Percentiles rank a stretch among this genome's conserved stretches.
Conservation (phyloP, 169 alveolate genomes). For the Plasmodium coatneyi region DNA sequence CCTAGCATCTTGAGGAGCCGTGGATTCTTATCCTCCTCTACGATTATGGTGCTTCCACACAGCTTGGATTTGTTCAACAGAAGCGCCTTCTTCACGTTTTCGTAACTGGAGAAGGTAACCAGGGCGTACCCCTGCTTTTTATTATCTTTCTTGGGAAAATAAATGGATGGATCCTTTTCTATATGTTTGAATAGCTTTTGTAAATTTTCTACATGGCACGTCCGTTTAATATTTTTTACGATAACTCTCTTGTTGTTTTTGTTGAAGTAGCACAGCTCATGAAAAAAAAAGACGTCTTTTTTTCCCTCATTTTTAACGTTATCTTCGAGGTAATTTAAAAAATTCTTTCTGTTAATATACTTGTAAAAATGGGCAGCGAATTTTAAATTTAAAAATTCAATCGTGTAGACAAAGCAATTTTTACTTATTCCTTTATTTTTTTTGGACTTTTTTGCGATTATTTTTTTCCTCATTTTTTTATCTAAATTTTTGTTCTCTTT, state of each 20-base stretch:
- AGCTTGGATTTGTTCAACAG: conserved; percentile 20
- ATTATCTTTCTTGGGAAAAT: conserved; percentile 52
- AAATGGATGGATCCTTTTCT: conserved; percentile 10
- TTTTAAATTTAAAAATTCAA: conserved; percentile 41
- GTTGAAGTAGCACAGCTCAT: conserved; percentile 19
- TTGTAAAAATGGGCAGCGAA: conserved; percentile 11
- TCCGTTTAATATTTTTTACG: conserved; percentile 52
- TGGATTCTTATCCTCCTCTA: not conserved
- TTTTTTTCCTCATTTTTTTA: not conserved
- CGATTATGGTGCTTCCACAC: conserved; percentile 37
- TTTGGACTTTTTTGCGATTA: not conserved
- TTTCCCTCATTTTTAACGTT: not conserved
- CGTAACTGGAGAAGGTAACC: conserved; percentile 30
- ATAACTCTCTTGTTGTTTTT: conserved; percentile 26
- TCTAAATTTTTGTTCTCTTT: not conserved
- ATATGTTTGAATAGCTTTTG: conserved; percentile 45
- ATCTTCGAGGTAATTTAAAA: conserved; percentile 23
- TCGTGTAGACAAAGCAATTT: conserved; percentile 17
- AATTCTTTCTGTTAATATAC: conserved; percentile 10
- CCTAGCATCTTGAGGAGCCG: not conserved
- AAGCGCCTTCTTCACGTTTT: conserved; percentile 30
- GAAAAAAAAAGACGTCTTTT: not conserved
- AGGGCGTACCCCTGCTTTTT: conserved; percentile 62
- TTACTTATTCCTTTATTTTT: not conserved
- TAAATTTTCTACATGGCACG: conserved; percentile 62